Conservation (phyloP, 345 rosid species). For the Linum tenue region DNA sequence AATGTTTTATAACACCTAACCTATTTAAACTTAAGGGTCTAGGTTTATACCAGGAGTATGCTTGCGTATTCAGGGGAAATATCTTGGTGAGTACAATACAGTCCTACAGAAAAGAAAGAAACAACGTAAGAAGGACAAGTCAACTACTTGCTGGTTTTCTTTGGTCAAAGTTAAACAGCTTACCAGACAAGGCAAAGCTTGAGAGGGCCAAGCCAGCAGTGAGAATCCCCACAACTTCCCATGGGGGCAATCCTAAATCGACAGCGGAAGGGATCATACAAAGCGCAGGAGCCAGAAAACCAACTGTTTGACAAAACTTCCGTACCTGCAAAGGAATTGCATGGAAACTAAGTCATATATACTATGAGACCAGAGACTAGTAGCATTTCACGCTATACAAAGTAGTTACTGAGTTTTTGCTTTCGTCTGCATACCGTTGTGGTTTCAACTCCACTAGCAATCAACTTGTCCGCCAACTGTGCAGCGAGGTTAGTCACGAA, state of each 20-base stretch:
- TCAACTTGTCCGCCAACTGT: conserved; percentile 77
- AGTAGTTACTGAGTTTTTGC: conserved; percentile 1
- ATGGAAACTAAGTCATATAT: background rate
- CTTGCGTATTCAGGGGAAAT: conserved; percentile 92
- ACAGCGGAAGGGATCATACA: conserved; percentile 80
- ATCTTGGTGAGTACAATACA: conserved; percentile 96
- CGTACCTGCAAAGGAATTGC: conserved; percentile 50
- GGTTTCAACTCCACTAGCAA: conserved; percentile 67
- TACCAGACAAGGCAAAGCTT: conserved; percentile 92
- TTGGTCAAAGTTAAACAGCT: conserved; percentile 9
- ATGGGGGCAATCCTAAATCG: conserved; percentile 83
- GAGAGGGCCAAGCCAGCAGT: conserved; percentile 80
- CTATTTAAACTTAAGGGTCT: background rate
- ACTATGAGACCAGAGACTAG: background rate
- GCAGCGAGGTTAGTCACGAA: conserved; percentile 69
- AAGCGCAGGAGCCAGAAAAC: conserved; percentile 79
- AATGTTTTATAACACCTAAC: too few relatives aligned
- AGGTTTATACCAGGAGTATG: conserved; percentile 62
- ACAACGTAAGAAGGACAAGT: background rate
- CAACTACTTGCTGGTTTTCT: background rate
- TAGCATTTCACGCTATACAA: conserved; percentile 6
- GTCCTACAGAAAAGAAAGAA: conserved; percentile 34
- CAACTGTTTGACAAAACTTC: conserved; percentile 84
- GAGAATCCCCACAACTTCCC: conserved; percentile 87
- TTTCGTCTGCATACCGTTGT: conserved; percentile 45